Conservation (phyloP, 1,284 basidiomycete species). For the Papiliotrema nemorosa region DNA sequence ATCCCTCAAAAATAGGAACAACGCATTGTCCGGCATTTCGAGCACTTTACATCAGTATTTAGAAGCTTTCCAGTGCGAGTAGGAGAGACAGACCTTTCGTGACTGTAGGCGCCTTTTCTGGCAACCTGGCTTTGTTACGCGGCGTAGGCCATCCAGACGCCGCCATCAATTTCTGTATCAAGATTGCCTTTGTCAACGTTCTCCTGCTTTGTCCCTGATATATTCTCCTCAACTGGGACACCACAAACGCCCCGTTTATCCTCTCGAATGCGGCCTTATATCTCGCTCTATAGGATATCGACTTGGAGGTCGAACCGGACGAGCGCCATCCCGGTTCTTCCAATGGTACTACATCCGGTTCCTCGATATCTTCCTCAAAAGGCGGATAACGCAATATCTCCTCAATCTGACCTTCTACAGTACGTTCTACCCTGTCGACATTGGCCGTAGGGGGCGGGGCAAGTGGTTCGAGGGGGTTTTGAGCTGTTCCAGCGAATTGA, state of each 20-base stretch:
- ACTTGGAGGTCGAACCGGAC: no score
- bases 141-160: slow-evolving; percentile 1
- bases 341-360: no score
- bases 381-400: neutral
- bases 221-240: neutral
- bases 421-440: neutral
- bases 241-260: neutral
- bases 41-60: slow-evolving; percentile 8
- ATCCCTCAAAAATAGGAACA: slow-evolving; percentile 19
- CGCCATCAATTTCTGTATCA: slow-evolving; percentile 3
- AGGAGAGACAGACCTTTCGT: neutral
- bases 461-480: neutral
- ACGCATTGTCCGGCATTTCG: slow-evolving; percentile 15
- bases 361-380: neutral
- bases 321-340: no score
- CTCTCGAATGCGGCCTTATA: neutral
- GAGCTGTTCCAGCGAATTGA: neutral
- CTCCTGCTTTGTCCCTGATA: neutral
- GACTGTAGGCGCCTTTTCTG: neutral
- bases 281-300: neutral
- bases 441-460: neutral
- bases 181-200: neutral
- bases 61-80: neutral
- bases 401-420: neutral
- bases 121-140: neutral